phyloP scores from a whole-genome alignment of 2,329 filamentous ascomycete genomes.

The Aspergillus pseudotamarii region DNA sequence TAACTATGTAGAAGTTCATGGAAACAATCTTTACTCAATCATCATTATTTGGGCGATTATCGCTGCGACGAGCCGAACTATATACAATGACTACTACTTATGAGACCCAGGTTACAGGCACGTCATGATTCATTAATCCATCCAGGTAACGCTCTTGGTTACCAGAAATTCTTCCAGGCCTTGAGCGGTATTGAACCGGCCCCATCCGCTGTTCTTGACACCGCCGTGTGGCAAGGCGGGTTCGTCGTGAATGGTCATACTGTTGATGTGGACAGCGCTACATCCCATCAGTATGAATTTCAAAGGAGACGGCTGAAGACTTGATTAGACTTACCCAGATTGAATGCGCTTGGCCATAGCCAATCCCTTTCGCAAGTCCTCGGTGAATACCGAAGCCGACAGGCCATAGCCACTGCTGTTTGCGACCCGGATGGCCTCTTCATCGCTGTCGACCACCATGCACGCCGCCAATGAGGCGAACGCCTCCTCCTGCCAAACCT shows the following conservation, averaged over 20 bases:
- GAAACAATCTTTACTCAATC: background rate
- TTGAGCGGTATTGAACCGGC: conserved; percentile 56
- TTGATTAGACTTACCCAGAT: conserved; percentile 53
- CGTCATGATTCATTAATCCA: conserved; percentile 32
- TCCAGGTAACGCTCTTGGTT: conserved; percentile 66
- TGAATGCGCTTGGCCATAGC: conserved; percentile 64
- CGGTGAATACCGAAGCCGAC: conserved; percentile 70
- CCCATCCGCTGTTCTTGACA: conserved; percentile 62
- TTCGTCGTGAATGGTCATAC: conserved; percentile 67
- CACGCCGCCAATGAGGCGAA: conserved; percentile 75
- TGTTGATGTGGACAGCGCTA: conserved; percentile 63
- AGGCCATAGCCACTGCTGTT: conserved; percentile 82
- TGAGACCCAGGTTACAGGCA: background rate
- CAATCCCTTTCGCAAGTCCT: conserved; percentile 62
- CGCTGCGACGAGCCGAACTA: background rate
- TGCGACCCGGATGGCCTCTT: conserved; percentile 70
- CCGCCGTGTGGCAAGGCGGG: conserved; percentile 64
- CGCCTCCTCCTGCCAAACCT: conserved; percentile 71
- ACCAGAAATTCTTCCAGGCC: conserved; percentile 64
- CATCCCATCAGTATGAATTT: conserved; percentile 6
- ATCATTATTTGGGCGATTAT: background rate
- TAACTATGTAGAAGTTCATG: no score
- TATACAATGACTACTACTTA: conserved; percentile 3
- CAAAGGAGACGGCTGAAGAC: conserved; percentile 20
- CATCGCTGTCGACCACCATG: conserved; percentile 60